phyloP scores from a whole-genome alignment of 208 protist species.

The Leishmania arabica region DNA sequence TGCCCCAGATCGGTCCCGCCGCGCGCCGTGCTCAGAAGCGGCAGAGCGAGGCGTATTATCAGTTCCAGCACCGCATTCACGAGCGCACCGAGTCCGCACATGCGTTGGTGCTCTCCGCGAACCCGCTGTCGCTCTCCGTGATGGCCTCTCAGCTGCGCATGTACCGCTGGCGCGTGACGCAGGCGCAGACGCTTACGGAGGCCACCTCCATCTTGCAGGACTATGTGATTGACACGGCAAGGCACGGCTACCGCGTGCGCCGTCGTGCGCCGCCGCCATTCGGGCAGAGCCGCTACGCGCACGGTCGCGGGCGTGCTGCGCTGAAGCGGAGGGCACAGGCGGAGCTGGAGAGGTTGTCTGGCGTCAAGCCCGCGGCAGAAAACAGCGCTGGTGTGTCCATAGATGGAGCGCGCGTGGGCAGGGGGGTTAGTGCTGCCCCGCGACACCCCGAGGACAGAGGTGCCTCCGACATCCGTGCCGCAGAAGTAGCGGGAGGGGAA shows the following conservation, averaged over 20 bases:
- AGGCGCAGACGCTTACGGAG: constrained; percentile 70
- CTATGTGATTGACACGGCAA: constrained; percentile 37
- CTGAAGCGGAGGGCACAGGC: constrained; percentile 24
- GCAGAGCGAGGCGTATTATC: constrained; percentile 65
- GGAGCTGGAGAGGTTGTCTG: constrained; percentile 18
- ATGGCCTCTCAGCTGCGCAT: constrained; percentile 83
- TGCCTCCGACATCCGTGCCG: neutral
- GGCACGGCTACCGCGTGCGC: constrained; percentile 49
- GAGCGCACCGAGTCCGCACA: constrained; percentile 49
- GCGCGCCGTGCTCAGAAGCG: constrained; percentile 22
- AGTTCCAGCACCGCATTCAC: constrained; percentile 55
- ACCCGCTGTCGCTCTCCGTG: constrained; percentile 73
- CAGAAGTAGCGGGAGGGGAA: neutral
- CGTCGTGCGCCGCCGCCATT: constrained; percentile 23
- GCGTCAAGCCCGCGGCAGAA: neutral
- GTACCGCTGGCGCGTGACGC: constrained; percentile 82
- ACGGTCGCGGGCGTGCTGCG: constrained; percentile 28
- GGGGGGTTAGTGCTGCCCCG: neutral
- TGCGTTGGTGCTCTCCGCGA: constrained; percentile 74
- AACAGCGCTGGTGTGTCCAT: neutral
- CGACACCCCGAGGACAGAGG: neutral
- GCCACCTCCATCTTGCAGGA: constrained; percentile 63
- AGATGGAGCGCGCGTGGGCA: neutral
- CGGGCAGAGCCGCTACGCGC: constrained; percentile 42
- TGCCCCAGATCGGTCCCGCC: constrained; percentile 24